phyloP scores from a whole-genome alignment of 352 stramenopile species.

The Phytophthora fragariaefolia region DNA sequence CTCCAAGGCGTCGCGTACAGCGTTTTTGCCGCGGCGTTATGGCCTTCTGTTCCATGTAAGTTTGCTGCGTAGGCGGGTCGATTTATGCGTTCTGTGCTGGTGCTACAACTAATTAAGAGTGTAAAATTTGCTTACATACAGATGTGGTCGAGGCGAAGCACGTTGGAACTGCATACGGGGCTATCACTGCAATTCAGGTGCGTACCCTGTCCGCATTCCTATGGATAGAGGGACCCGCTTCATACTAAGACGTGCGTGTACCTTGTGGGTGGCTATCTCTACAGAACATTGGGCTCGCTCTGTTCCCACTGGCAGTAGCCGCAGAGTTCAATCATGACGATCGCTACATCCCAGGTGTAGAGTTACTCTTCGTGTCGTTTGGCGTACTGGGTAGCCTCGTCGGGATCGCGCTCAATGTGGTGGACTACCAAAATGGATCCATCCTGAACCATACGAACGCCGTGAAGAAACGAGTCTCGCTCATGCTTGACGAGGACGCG shows the following conservation, averaged over 20 bases:
- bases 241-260: conserved; percentile 8
- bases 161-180: conserved; percentile 92
- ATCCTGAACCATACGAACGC: conserved; percentile 71
- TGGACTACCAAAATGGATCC: conserved; percentile 82
- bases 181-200: conserved; percentile 93
- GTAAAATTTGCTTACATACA: conserved; percentile 15
- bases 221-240: not conserved
- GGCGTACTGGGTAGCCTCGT: conserved; percentile 76
- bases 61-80: no score
- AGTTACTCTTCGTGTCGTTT: conserved; percentile 85
- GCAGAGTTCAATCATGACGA: conserved; percentile 75
- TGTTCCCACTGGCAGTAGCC: conserved; percentile 81
- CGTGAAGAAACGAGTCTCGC: conserved; percentile 43
- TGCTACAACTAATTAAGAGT: no score
- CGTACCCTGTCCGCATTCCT: conserved; percentile 4
- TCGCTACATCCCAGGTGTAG: conserved; percentile 80
- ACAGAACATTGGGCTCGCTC: conserved; percentile 83
- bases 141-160: conserved; percentile 90
- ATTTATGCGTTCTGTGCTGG: no score
- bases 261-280: conserved; percentile 10
- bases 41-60: conserved; percentile 89
- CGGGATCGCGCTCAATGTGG: conserved; percentile 72
- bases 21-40: conserved; percentile 92
- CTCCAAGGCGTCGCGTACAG: conserved; percentile 93
- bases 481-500: conserved; percentile 63